Conservation (phyloP, 2,329 filamentous ascomycete species). For the Botrytis tulipae region DNA sequence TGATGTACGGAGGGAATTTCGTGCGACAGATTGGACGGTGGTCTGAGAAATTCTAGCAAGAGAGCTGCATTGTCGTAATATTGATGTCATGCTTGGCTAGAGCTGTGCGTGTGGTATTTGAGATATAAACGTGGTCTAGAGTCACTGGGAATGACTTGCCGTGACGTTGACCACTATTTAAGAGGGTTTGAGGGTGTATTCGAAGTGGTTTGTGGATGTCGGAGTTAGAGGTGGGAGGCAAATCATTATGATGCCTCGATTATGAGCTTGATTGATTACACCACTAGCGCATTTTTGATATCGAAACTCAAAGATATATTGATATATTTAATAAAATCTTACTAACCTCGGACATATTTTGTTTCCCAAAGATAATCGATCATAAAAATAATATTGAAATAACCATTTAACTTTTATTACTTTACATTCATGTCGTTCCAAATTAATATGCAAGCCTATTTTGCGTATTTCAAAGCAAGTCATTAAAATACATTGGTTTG, state of each 20-base stretch:
- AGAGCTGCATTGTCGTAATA: slow-evolving; percentile 65
- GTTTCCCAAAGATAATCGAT: neutral
- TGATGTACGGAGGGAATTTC: slow-evolving; percentile 45
- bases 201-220: slow-evolving; percentile 11
- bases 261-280: slow-evolving; percentile 17
- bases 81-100: slow-evolving; percentile 58
- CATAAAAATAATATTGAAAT: neutral
- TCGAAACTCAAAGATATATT: slow-evolving; percentile 3
- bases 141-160: slow-evolving; percentile 27
- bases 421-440: neutral
- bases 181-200: slow-evolving; percentile 21
- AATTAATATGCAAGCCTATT: neutral
- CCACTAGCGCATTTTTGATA: slow-evolving; percentile 17
- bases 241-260: slow-evolving; percentile 21
- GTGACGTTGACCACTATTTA: slow-evolving; percentile 28
- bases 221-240: slow-evolving; percentile 20
- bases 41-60: slow-evolving; percentile 61
- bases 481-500: slow-evolving; percentile 12
- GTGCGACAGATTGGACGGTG: slow-evolving; percentile 52
- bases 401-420: neutral
- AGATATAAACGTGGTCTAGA: slow-evolving; percentile 21
- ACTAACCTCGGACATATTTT: neutral
- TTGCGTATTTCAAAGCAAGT: neutral
- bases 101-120: slow-evolving; percentile 23
- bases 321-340: neutral